Evolutionary conservation across 2,329 filamentous ascomycete species (phyloP).

Genomic region (Fusarium kyushuense): DNA sequence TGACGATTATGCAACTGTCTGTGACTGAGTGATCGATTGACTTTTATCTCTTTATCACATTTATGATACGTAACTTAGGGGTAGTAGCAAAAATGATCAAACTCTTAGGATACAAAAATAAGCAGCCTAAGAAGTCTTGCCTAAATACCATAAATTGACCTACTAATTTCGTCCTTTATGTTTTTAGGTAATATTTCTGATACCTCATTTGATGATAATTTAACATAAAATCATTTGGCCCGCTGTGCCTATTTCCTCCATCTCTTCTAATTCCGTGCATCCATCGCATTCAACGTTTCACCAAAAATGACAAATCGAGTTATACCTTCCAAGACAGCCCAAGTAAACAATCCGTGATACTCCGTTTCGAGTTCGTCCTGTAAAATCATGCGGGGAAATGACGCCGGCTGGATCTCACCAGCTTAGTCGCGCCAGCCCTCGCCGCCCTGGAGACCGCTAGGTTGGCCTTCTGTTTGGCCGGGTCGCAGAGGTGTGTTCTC

Average conservation of each 20-base stretch:
- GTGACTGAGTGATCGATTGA: too few species aligned
- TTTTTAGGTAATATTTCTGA: too few species aligned
- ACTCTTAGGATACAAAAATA: too few species aligned
- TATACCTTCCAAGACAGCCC: constrained; percentile 24
- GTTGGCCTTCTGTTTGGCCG: constrained; percentile 48
- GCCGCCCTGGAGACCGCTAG: constrained; percentile 59
- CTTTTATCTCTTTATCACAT: too few species aligned
- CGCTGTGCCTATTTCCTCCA: not conserved
- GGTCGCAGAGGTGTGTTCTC: constrained; percentile 51
- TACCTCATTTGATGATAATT: not conserved
- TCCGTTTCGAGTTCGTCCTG: constrained; percentile 24
- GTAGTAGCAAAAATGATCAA: too few species aligned
- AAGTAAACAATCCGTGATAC: constrained; percentile 43
- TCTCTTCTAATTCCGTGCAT: constrained; percentile 12
- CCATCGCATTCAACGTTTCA: constrained; percentile 3
- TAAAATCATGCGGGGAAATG: constrained; percentile 22
- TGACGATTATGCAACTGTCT: too few species aligned
- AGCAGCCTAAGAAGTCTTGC: too few species aligned
- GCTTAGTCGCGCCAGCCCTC: constrained; percentile 61
- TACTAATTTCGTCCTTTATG: too few species aligned
- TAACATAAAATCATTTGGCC: not conserved
- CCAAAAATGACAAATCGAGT: not conserved
- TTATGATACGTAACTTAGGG: constrained; percentile 28
- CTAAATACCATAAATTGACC: too few species aligned
- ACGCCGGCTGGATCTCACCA: too few species aligned